These are phyloP conservation scores for Aegilops bicornis DNA, from an alignment of 176 grass and related monocot genomes.

Conservation along the genomic window DNA sequence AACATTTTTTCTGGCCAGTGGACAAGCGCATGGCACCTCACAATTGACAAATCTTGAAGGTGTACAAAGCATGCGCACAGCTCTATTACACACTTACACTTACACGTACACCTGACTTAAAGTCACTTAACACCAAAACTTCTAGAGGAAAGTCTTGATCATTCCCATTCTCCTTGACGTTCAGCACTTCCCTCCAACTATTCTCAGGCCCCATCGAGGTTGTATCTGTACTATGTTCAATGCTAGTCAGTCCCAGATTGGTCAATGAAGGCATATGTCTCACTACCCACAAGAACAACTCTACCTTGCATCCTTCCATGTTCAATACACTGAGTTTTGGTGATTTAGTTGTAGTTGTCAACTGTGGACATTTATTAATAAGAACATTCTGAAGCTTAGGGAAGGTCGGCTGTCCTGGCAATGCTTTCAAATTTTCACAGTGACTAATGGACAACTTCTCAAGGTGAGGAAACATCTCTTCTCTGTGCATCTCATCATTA, in stretches of 20 bases:
- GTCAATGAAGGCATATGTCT: not conserved
- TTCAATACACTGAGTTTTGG: not conserved
- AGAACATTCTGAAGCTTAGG: no score
- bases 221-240: not conserved
- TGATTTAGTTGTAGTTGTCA: not conserved
- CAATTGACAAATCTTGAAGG: not conserved
- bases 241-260: not conserved
- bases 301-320: not conserved
- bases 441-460: no score
- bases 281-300: not conserved
- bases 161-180: no score
- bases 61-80: not conserved
- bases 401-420: no score
- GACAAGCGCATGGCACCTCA: accelerated
- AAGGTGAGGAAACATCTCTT: no score
- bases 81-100: no score
- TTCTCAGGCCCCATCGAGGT: not conserved
- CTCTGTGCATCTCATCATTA: no score
- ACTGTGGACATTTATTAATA: not conserved
- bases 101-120: not conserved
- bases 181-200: not conserved
- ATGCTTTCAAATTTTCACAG: no score
- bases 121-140: not conserved
- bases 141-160: not conserved
- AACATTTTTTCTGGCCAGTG: not conserved